Percentiles rank a stretch among this genome's conserved stretches.
phyloP scores from a whole-genome alignment of 1,284 basidiomycete genomes.

The Moesziomyces antarcticus region DNA sequence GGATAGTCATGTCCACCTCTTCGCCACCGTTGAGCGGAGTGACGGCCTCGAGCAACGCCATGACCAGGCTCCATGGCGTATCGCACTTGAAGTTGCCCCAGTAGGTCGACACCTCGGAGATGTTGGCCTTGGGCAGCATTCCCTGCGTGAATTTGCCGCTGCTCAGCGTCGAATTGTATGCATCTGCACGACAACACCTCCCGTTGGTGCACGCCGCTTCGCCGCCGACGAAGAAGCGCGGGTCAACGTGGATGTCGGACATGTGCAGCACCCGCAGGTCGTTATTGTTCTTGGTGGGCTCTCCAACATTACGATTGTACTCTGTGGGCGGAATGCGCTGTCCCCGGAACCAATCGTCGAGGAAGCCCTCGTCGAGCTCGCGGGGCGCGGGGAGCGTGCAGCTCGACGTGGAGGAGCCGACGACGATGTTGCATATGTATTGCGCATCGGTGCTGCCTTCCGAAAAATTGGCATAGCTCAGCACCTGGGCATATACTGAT shows the following conservation, averaged over 20 bases:
- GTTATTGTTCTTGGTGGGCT: slow-evolving; percentile 70
- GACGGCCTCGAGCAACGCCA: slow-evolving; percentile 77
- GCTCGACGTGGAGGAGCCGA: slow-evolving; percentile 32
- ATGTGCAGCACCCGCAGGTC: slow-evolving; percentile 79
- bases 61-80: slow-evolving; percentile 75
- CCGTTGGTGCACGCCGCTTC: slow-evolving; percentile 80
- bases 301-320: slow-evolving; percentile 38
- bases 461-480: slow-evolving; percentile 62
- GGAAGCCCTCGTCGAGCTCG: slow-evolving; percentile 41
- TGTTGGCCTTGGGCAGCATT: slow-evolving; percentile 43
- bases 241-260: slow-evolving; percentile 82
- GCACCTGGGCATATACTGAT: slow-evolving; percentile 56
- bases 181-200: slow-evolving; percentile 77
- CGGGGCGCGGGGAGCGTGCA: slow-evolving; percentile 53
- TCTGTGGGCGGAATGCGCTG: slow-evolving; percentile 28
- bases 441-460: slow-evolving; percentile 49
- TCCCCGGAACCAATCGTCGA: slow-evolving; percentile 60
- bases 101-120: slow-evolving; percentile 55
- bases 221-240: slow-evolving; percentile 79
- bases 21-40: slow-evolving; percentile 74
- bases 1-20: slow-evolving; percentile 77
- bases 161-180: slow-evolving; percentile 72
- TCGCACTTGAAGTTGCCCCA: slow-evolving; percentile 73
- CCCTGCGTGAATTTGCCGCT: slow-evolving; percentile 43
- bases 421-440: slow-evolving; percentile 61